phyloP scores from a whole-genome alignment of 164 flowering plant species.

The Annona squamosa region DNA sequence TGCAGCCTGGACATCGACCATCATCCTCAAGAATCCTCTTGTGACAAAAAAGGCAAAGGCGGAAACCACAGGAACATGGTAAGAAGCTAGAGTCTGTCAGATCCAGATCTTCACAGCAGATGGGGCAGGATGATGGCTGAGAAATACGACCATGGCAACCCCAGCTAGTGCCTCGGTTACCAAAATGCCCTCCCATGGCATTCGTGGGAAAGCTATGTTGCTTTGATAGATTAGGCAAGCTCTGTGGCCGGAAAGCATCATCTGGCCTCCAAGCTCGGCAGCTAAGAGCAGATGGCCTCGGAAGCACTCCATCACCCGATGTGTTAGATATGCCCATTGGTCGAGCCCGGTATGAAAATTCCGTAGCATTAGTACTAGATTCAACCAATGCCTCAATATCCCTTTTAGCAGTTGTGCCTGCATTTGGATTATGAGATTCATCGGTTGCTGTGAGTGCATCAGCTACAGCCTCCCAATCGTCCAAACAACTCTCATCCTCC shows the following conservation, averaged over 20 bases:
- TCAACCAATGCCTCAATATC: conserved; percentile 2
- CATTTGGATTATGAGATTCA: conserved; percentile 23
- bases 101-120: conserved; percentile 84
- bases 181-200: conserved; percentile 30
- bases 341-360: conserved; percentile 5
- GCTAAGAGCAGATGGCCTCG: conserved; percentile 6
- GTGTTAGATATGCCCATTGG: conserved; percentile 10
- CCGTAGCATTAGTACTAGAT: neutral
- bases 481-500: conserved; percentile 55
- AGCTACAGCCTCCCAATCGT: conserved; percentile 49
- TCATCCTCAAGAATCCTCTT: conserved; percentile 85
- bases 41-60: conserved; percentile 90
- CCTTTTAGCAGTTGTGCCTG: conserved; percentile 17
- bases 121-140: conserved; percentile 73
- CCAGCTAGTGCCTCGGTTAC: conserved; percentile 34
- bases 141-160: conserved; percentile 19
- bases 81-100: conserved; percentile 70
- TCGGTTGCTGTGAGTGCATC: conserved; percentile 64
- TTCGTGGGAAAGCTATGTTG: conserved; percentile 52
- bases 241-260: conserved; percentile 73
- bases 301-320: conserved; percentile 17
- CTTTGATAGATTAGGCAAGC: conserved; percentile 70
- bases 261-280: conserved; percentile 80
- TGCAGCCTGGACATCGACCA: conserved; percentile 90
- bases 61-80: conserved; percentile 86